Evolutionary conservation across 2,329 filamentous ascomycete species (phyloP).

Genomic region (Curvularia sp.): DNA sequence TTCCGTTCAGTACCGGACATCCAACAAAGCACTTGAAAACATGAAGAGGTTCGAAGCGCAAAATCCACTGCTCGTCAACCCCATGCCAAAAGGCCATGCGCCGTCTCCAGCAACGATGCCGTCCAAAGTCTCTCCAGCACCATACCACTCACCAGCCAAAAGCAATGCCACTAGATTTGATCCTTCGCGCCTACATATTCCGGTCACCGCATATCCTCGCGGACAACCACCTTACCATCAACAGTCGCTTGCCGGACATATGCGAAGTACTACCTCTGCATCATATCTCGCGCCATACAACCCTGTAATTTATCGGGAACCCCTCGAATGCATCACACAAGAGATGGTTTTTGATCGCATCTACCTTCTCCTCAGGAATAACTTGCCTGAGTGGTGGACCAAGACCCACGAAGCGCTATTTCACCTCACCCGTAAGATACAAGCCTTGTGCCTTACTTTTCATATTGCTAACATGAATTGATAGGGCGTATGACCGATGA

Average conservation of each 20-base stretch:
- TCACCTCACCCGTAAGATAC: slow-evolving; percentile 1
- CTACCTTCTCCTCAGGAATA: slow-evolving; percentile 2
- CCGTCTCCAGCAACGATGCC: not conserved
- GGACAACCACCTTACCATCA: not conserved
- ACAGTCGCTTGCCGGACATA: not conserved
- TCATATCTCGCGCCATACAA: not conserved
- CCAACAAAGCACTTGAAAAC: not conserved
- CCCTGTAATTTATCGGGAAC: not conserved
- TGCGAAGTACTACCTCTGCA: not conserved
- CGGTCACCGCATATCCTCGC: not conserved
- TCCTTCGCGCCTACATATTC: not conserved
- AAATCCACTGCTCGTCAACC: not conserved
- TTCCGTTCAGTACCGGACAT: not conserved
- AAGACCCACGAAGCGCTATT: not conserved
- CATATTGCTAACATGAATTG: not conserved
- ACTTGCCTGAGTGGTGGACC: slow-evolving; percentile 1
- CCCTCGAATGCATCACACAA: slow-evolving; percentile 5
- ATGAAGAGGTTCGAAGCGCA: not conserved
- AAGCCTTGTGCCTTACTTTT: not conserved
- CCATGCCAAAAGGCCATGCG: not conserved
- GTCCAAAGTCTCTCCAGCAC: not conserved
- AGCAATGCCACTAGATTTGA: not conserved
- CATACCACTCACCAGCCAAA: not conserved
- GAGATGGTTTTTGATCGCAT: slow-evolving; percentile 9
- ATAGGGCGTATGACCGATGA: not conserved